These are phyloP conservation scores for Cutaneotrichosporon sp. DNA, from an alignment of 1,284 basidiomycete genomes.

Conservation along the genomic window DNA sequence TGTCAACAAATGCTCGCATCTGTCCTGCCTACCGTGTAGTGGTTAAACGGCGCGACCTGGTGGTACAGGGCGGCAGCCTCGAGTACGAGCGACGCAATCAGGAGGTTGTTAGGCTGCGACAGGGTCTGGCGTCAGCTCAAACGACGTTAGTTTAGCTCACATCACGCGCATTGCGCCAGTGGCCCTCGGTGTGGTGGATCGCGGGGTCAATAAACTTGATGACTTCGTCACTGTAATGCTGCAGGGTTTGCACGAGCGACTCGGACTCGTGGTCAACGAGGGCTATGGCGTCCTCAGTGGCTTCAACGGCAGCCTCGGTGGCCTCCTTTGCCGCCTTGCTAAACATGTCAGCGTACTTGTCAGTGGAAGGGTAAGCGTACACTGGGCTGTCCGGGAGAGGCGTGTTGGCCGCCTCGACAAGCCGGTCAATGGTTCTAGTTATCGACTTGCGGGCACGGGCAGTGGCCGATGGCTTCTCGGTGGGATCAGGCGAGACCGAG, in stretches of 20 bases:
- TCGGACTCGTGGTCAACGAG: conserved; percentile 19
- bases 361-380: conserved; percentile 16
- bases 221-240: conserved; percentile 8
- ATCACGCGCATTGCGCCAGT: conserved; percentile 2
- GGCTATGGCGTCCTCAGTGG: conserved; percentile 12
- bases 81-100: conserved; percentile 26
- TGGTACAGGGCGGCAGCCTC: conserved; percentile 35
- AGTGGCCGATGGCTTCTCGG: conserved; percentile 24
- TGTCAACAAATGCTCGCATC: not conserved
- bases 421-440: conserved; percentile 30
- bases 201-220: conserved; percentile 13
- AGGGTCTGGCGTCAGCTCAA: conserved; percentile 25
- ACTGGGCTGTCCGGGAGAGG: conserved; percentile 39
- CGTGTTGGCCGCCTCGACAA: conserved; percentile 36
- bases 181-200: not conserved
- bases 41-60: conserved; percentile 36
- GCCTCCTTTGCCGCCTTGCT: conserved; percentile 8
- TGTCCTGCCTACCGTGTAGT: conserved; percentile 24
- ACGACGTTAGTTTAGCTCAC: not conserved
- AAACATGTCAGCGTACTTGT: not conserved
- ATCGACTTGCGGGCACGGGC: conserved; percentile 29
- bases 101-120: conserved; percentile 30
- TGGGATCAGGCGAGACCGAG: conserved; percentile 24
- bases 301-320: conserved; percentile 10
- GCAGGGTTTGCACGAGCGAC: conserved; percentile 10